A percentile compares a stretch with the other conserved stretches of the same genome.
Evolutionary conservation across 2,329 filamentous ascomycete species (phyloP).

Genomic region (Colletotrichum viniferum): DNA sequence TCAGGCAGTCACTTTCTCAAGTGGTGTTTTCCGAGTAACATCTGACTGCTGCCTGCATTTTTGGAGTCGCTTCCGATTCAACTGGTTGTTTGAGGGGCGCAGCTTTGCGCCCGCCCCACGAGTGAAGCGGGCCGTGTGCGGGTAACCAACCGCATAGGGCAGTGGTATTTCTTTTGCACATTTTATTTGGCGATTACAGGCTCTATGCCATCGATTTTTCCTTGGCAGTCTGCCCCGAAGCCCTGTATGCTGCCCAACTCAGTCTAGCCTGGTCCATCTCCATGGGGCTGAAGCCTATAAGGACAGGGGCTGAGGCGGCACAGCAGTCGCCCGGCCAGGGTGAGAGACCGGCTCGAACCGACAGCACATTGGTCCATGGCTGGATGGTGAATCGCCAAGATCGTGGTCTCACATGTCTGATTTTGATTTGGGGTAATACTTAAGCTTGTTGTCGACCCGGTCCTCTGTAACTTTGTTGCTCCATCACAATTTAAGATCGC

Average conservation of each 20-base stretch:
- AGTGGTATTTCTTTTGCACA: background rate
- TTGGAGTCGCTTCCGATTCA: background rate
- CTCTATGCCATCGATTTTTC: background rate
- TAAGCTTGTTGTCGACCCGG: background rate
- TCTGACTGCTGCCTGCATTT: background rate
- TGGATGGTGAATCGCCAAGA: background rate
- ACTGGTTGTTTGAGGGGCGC: background rate
- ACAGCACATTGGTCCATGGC: background rate
- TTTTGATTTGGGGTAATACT: background rate
- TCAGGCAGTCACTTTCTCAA: background rate
- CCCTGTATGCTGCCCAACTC: background rate
- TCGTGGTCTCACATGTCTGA: background rate
- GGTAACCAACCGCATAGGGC: background rate
- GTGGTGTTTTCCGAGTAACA: background rate
- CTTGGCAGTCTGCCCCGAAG: background rate
- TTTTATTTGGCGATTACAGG: background rate
- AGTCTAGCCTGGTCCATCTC: background rate
- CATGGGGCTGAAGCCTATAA: background rate
- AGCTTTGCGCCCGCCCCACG: background rate
- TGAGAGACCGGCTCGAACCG: background rate
- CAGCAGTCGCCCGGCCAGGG: background rate
- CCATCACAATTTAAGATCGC: fast-evolving
- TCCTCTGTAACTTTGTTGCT: fast-evolving
- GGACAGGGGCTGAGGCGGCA: background rate
- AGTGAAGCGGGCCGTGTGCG: background rate